Evolutionary conservation across 495 filamentous ascomycete species (phyloP), one percentile per base, ranked within the genome.

Genomic region (Penicillium longicatenatum): DNA sequence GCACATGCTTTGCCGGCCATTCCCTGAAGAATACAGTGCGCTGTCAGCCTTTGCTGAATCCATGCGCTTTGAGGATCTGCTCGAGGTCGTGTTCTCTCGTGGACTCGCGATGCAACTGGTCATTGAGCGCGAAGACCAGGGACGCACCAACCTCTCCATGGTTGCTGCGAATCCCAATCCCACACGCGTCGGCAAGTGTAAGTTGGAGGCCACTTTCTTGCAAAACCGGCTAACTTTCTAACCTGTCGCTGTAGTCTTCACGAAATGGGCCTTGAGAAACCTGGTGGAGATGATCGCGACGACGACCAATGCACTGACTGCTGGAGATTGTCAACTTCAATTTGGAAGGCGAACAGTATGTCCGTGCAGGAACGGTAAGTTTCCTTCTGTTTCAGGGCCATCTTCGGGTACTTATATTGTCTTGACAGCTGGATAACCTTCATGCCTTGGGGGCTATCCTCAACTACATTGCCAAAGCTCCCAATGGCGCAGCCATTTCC

Each of bases 281-380:
- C 21, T 74, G 10, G 66, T 73, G 11, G 37, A 57, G 12, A 52
- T 47, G 14, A 63, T 77, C 24, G 55, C 61, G 16, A 3, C 22
- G 5, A 46, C 50, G 16, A 75, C 64, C 17, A 44, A 50, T 9
- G 50, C 56, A 19, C 50, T 77, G 9, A 19, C 50, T 77, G 9
- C 63, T 78, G 6, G 75, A 78, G 42, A 71, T 79, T 43, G 76
- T 79, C 9, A 79, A 79, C 46, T 70, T 63, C 62, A 79, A 79
- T 52, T 52, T 78, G 7, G 46, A 63, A 1, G 60, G 62, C 14
- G 58, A 67, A 53, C 76, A 79, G 55, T 79, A 79, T 62, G 75
- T 79, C 26, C 78, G 76, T 61, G 72, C 75, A 2, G 73, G 76
- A 20, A 58, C 65, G 26, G 71, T 73, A 68, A 37, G 65, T 58